phyloP scores from a whole-genome alignment of 345 rosid species.

The Microthlaspi erraticum region DNA sequence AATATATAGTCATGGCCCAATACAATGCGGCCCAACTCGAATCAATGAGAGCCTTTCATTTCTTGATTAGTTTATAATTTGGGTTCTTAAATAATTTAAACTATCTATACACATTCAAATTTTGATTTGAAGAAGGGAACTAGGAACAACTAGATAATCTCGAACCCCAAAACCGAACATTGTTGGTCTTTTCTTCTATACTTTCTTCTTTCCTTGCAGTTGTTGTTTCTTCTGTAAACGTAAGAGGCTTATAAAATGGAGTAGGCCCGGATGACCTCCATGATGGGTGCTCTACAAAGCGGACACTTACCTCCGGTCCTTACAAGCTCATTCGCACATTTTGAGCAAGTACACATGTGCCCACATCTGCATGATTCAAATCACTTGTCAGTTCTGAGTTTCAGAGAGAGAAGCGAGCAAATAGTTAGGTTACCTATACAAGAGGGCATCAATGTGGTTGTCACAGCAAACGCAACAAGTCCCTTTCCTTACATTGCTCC shows the following conservation, averaged over 20 bases:
- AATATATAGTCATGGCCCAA: neutral
- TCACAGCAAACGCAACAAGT: conserved; percentile 98
- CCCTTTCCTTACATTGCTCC: conserved; percentile 94
- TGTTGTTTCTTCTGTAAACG: neutral
- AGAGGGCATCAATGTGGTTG: conserved; percentile 86
- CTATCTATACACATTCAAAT: conserved; percentile 28
- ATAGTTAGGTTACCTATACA: conserved; percentile 74
- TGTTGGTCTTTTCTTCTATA: conserved; percentile 18
- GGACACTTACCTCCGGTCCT: conserved; percentile 97
- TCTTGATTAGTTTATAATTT: neutral
- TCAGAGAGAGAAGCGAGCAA: neutral
- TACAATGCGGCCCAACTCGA: neutral
- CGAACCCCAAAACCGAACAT: conserved; percentile 22
- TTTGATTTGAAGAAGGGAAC: conserved; percentile 30
- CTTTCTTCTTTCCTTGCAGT: conserved; percentile 1
- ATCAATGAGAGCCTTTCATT: conserved; percentile 11
- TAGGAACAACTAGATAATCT: conserved; percentile 34
- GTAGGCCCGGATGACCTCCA: conserved; percentile 95
- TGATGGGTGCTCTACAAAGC: conserved; percentile 91
- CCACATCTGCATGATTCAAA: conserved; percentile 71
- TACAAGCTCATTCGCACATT: conserved; percentile 89
- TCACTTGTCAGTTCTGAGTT: neutral
- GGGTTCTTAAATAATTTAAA: conserved; percentile 16
- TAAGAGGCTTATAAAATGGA: conserved; percentile 67
- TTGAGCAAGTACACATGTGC: conserved; percentile 98